Evolutionary conservation across 208 protist species (phyloP), one percentile per base, ranked within the genome.

Genomic region (Crithidia bombi): DNA sequence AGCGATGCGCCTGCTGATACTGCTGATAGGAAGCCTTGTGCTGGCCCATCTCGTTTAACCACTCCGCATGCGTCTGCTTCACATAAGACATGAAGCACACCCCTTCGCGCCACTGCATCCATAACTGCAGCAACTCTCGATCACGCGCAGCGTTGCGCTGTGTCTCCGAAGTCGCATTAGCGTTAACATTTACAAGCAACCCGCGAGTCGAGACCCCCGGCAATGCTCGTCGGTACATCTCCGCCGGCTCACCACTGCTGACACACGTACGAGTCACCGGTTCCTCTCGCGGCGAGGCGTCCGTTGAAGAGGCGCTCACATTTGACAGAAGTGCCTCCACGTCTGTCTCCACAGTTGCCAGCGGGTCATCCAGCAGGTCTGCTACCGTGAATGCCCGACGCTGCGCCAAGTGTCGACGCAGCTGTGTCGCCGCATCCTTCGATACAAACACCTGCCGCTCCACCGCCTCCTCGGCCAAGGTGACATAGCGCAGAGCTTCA

Each of bases 61-160:
- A 94, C 6, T 68, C 39, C 12, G 78, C 89, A 64, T 94, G 83
- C 32, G 73, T 61, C 55, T 87, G 76, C 62, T 87, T 75, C 38
- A 90, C 69, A 46, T 73, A 77, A 5, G 86, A 74, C 32, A 94
- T 73, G 23, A 94, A 63, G 65, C 83, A 88, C 35, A 94, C 75
- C 4, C 58, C 73, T 36, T 90, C 83, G 7, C 89, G 85, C 86
- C 89, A 91, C 33, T 65, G 54, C 44, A 91, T 46, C 79, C 84
- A 86, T 6, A 64, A 15, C 51, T 25, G 38, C 59, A 74, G 25
- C 69, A 77, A 38, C 32, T 50, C 55, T 17, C 66, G 35, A 36
- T 80, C 66, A 19, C 39, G 52, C 9, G 50, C 36, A 7, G 63
- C 33, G 12, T 62, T 49, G 30, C 38, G 12, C 38, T 47, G 28